phyloP scores from a whole-genome alignment of 2,329 filamentous ascomycete genomes.

The Alternaria conjuncta region DNA sequence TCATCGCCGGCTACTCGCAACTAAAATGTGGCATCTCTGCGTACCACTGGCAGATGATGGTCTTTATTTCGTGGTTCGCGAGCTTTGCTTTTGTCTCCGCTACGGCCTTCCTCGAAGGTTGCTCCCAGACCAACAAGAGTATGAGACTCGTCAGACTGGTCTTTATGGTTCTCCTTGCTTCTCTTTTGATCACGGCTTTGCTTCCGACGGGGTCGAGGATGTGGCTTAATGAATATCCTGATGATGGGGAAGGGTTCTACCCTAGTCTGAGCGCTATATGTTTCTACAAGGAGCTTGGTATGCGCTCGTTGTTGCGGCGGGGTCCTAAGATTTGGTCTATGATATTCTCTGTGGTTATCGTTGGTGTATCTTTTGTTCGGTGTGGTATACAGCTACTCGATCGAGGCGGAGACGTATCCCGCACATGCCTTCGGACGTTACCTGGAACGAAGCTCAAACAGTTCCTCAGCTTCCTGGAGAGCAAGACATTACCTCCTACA shows the following conservation, averaged over 20 bases:
- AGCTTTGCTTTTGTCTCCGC: constrained; percentile 29
- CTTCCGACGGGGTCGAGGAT: constrained; percentile 30
- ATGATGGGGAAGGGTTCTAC: constrained; percentile 26
- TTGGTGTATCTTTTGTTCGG: constrained; percentile 28
- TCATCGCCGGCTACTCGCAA: constrained; percentile 30
- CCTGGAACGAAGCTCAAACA: constrained; percentile 21
- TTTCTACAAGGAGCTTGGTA: constrained; percentile 25
- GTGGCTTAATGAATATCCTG: constrained; percentile 25
- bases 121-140: constrained; percentile 27
- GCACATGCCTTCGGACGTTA: constrained; percentile 20
- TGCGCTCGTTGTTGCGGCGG: constrained; percentile 9
- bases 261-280: constrained; percentile 25
- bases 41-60: constrained; percentile 38
- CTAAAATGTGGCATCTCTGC: constrained; percentile 31
- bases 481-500: neutral
- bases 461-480: constrained; percentile 17
- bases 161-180: constrained; percentile 29
- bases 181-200: constrained; percentile 25
- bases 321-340: constrained; percentile 32
- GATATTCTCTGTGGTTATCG: constrained; percentile 28
- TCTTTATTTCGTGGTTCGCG: constrained; percentile 34
- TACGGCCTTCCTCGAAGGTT: constrained; percentile 27
- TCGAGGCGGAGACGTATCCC: constrained; percentile 16
- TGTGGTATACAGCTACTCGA: constrained; percentile 27
- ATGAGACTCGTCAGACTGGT: constrained; percentile 25